Percentiles rank a stretch among this genome's conserved stretches.
Evolutionary conservation across 106 monocot species (phyloP).

Genomic region (Acorus gramineus): DNA sequence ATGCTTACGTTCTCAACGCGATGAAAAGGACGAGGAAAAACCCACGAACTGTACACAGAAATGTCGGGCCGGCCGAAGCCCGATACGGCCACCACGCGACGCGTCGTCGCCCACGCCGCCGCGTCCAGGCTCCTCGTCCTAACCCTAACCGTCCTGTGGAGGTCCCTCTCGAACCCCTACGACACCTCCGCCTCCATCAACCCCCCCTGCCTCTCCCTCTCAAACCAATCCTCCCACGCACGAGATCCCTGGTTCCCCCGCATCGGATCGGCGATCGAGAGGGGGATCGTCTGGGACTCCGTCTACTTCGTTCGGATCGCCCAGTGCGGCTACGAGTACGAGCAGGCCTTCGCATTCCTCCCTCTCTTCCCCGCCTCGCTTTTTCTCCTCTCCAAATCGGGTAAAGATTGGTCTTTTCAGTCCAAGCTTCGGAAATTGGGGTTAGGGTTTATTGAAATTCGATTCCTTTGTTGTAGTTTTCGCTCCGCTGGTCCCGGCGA

Average conservation of each 20-base stretch:
- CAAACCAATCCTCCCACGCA: no score
- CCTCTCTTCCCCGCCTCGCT: conserved; percentile 61
- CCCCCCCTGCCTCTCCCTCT: conserved; percentile 55
- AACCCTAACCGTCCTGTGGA: conserved; percentile 33
- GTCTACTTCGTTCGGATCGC: conserved; percentile 85
- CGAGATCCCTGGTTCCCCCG: conserved; percentile 3
- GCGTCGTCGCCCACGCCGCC: conserved; percentile 35
- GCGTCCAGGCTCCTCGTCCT: conserved; percentile 61
- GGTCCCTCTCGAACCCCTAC: conserved; percentile 66
- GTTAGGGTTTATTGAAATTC: background rate
- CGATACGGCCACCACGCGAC: no score
- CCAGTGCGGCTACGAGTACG: conserved; percentile 97
- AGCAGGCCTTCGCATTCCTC: conserved; percentile 87
- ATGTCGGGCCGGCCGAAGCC: no score
- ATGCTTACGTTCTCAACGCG: no score
- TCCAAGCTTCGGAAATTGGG: background rate
- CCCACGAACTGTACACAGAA: no score
- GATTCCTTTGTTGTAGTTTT: conserved; percentile 37
- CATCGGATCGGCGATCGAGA: conserved; percentile 44
- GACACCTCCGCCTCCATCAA: conserved; percentile 87
- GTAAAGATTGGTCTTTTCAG: conserved; percentile 11
- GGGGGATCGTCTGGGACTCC: conserved; percentile 77
- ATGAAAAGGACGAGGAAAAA: no score
- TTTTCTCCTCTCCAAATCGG: conserved; percentile 44
- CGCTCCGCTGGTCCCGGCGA: conserved; percentile 48